A percentile compares a stretch with the other conserved stretches of the same genome.
Evolutionary conservation across 768 basidiomycete genomes (phyloP).

Genomic region (Lentinula lateritia): DNA sequence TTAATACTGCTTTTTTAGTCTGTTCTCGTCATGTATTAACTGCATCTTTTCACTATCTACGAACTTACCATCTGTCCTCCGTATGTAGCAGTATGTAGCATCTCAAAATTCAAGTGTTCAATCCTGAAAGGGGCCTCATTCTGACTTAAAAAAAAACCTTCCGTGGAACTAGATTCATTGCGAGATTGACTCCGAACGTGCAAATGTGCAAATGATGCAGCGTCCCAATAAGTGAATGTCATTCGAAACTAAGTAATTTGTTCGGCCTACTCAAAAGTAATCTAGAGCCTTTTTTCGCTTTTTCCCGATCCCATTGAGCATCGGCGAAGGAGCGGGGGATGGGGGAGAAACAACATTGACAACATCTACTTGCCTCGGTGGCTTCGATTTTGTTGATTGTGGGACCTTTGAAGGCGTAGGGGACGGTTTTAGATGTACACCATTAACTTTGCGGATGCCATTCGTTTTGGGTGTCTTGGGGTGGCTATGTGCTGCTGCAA

Average conservation of each 20-base stretch:
- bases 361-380: constrained; percentile 3
- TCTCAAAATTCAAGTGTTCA: neutral
- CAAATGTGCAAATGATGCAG: no score
- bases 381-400: constrained; percentile 7
- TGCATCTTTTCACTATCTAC: neutral
- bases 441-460: constrained; percentile 6
- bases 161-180: neutral
- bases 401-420: constrained; percentile 1
- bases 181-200: neutral
- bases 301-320: constrained; percentile 41
- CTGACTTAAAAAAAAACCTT: neutral
- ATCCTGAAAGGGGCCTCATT: no score
- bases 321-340: constrained; percentile 13
- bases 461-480: constrained; percentile 4
- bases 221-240: neutral
- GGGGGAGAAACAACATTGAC: constrained; percentile 13
- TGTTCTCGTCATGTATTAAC: neutral
- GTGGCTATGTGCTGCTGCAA: constrained; percentile 1
- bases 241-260: neutral
- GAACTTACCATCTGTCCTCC: neutral
- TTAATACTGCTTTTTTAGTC: neutral
- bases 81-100: constrained; percentile 1
- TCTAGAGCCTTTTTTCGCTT: constrained; percentile 50
- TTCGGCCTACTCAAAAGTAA: constrained; percentile 8
- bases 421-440: neutral